Base-by-base conservation (phyloP, 2,329 filamentous ascomycete species). In the Verticillium tricorpus region DNA sequence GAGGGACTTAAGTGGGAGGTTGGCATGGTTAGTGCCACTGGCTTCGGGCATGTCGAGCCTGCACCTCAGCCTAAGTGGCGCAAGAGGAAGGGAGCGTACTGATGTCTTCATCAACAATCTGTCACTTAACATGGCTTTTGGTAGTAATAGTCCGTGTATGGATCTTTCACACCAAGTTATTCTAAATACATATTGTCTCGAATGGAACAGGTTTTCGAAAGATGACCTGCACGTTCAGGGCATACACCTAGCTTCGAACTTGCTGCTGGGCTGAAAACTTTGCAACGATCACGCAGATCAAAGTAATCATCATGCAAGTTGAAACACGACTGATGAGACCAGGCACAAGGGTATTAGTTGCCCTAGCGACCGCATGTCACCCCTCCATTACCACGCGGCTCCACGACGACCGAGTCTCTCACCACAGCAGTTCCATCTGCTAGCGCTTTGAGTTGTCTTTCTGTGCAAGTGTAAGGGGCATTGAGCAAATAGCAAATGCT, bases 401-500 rank as follows among this genome's bases (percentile, higher is more conserved):
- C 15, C 37, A 72, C 66, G 0, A 76, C 73, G 57, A 68, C 71
- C 58, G 67, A 76, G 56, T 77, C 68, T 62, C 67, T 80, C 31
- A 88, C 78, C 6, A 80, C 73, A 0, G 83, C 88, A 56, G 82
- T 71, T 3, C 82, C 81, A 1, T 74, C 73, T 8, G 75, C 69
- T 40, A 90, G 81, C 68, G 77, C 80, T 22, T 75, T 71, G 62
- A 79, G 80, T 67, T 88, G 78, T 9, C 84, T 81, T 0, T 77
- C 70, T 0, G 79, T 81, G 70, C 89, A 91, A 0, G 83, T 85
- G 5, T 71, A 71, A n/a, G 83, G 76, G 45, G 78, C 77, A 17
- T 39, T 58, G 37, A 86, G 78, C 9, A 89, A 68, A 74, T 84
- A 89, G 75, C 88, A 91, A 8, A 80, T 85, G 19, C 81, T 76